Percentiles rank a stretch among this genome's conserved stretches.
These are phyloP conservation scores for Barnettozyma sp. DNA, from an alignment of 805 yeast genomes.

Conservation along the genomic window DNA sequence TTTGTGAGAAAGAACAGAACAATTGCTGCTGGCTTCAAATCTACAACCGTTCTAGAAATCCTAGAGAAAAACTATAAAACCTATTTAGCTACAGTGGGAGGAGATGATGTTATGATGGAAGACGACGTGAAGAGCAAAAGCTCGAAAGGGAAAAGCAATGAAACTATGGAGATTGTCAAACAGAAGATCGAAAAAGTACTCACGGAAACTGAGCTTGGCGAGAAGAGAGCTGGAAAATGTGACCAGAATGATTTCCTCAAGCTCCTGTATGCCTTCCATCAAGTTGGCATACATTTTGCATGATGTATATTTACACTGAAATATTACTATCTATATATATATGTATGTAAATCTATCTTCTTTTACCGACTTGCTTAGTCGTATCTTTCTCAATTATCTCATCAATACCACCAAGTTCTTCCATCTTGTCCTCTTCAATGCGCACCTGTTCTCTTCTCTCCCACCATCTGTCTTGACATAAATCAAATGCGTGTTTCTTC, in stretches of 20 bases:
- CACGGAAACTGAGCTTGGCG: conserved; percentile 70
- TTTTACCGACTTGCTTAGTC: conserved; percentile 41
- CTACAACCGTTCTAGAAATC: conserved; percentile 69
- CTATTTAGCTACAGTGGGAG: conserved; percentile 49
- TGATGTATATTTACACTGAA: neutral
- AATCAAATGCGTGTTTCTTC: conserved; percentile 81
- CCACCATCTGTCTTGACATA: conserved; percentile 97
- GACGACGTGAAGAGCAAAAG: conserved; percentile 34
- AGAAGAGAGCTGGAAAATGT: conserved; percentile 86
- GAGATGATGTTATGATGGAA: conserved; percentile 29
- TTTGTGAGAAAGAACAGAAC: conserved; percentile 93
- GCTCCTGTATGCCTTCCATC: conserved; percentile 86
- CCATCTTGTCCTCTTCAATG: conserved; percentile 79
- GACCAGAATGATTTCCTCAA: conserved; percentile 92
- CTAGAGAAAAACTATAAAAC: conserved; percentile 85
- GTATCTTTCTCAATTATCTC: conserved; percentile 75
- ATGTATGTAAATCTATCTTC: conserved; percentile 36
- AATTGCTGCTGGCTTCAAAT: conserved; percentile 85
- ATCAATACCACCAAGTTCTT: conserved; percentile 86
- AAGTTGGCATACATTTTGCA: conserved; percentile 86
- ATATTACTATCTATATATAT: neutral
- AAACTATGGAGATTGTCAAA: conserved; percentile 43
- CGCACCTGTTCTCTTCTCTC: conserved; percentile 93
- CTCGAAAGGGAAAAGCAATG: conserved; percentile 31
- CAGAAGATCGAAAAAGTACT: conserved; percentile 68